Base-by-base conservation (phyloP, 2,329 filamentous ascomycete genomes). In the Verticillium nubilum region DNA sequence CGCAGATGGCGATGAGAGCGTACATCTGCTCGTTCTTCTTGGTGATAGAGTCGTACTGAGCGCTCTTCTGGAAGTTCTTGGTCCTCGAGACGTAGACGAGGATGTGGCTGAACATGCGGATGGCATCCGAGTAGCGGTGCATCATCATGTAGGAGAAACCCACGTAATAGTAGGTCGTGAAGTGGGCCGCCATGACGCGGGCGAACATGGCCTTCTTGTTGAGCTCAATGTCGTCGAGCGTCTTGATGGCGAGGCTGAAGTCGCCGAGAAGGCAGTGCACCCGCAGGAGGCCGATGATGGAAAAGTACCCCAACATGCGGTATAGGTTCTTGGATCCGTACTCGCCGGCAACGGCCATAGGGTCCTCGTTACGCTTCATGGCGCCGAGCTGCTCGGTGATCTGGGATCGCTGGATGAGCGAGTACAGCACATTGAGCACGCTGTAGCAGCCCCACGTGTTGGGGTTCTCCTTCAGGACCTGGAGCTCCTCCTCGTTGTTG, bases 1-100 rank as follows among this genome's bases (percentile, higher is more conserved):
- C 93, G 78, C 95, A 99, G 80, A 99, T 98, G 76, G 95, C 94
- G 69, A 99, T 96, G 67, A 99, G 86, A 42, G 95, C 95, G 76
- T 97, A 97, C 94, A 99, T 98, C 84, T 99, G 95, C 77, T 99
- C 95, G 78, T 97, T 98, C 88, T 98, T 98, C 90, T 99, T 99
- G 71, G 91, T 93, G 78, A 98, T 97, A 64, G 92, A 96, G 77
- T 99, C 95, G 81, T 97, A 98, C 80, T 97, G 90, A 28, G 91
- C 90, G 76, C 93, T 96, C 88, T 98, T 99, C 80, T 99, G 95
- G 87, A 98, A 98, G 85, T 98, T 98, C 90, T 99, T 99, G 73
- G 95, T 99, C 71, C 95, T 86, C 68, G 92, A 97, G 67, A 99
- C 93, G 80, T 98, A 99, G 79, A 99, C 90, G 69, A 99, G 87